Conservation (phyloP, 495 filamentous ascomycete species). For the Penicilliopsis zonata region DNA sequence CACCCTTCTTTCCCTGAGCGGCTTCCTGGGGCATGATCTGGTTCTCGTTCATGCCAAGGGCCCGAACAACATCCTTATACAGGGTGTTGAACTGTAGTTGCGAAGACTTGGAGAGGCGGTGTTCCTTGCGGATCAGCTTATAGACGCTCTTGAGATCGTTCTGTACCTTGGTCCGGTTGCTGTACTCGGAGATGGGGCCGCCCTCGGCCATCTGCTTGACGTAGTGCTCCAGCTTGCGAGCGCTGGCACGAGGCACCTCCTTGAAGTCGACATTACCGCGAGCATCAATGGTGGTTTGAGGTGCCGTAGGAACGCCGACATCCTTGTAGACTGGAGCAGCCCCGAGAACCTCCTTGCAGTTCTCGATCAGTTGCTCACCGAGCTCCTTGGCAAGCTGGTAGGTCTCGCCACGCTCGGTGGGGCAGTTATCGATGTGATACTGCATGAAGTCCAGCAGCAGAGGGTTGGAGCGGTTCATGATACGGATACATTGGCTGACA, state of each 20-base stretch:
- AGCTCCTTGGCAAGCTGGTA: slow-evolving; percentile 94
- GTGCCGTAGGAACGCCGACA: slow-evolving; percentile 82
- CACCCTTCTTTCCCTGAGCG: slow-evolving; percentile 50
- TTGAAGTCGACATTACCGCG: slow-evolving; percentile 82
- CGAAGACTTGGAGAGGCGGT: slow-evolving; percentile 87
- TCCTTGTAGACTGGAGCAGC: slow-evolving; percentile 88
- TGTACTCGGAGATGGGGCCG: slow-evolving; percentile 96
- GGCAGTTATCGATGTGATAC: slow-evolving; percentile 98
- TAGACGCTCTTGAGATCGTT: slow-evolving; percentile 89
- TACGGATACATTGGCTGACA: slow-evolving; percentile 92
- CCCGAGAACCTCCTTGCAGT: slow-evolving; percentile 85
- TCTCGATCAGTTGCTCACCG: slow-evolving; percentile 90
- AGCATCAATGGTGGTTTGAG: slow-evolving; percentile 78
- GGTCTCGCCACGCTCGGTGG: slow-evolving; percentile 90
- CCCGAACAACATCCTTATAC: slow-evolving; percentile 86
- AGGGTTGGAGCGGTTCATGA: slow-evolving; percentile 98
- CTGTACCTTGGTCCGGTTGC: slow-evolving; percentile 95
- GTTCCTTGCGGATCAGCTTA: slow-evolving; percentile 94
- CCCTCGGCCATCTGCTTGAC: slow-evolving; percentile 98
- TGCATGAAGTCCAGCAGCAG: slow-evolving; percentile 97
- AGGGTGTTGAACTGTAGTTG: slow-evolving; percentile 90
- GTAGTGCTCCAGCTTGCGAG: slow-evolving; percentile 96
- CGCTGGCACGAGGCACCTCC: slow-evolving; percentile 77
- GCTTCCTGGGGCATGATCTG: slow-evolving; percentile 88
- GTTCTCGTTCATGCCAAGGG: slow-evolving; percentile 90